Percentiles rank a stretch among this genome's conserved stretches.
phyloP scores from a whole-genome alignment of 257 asterid genomes.

The Plantago ovata region DNA sequence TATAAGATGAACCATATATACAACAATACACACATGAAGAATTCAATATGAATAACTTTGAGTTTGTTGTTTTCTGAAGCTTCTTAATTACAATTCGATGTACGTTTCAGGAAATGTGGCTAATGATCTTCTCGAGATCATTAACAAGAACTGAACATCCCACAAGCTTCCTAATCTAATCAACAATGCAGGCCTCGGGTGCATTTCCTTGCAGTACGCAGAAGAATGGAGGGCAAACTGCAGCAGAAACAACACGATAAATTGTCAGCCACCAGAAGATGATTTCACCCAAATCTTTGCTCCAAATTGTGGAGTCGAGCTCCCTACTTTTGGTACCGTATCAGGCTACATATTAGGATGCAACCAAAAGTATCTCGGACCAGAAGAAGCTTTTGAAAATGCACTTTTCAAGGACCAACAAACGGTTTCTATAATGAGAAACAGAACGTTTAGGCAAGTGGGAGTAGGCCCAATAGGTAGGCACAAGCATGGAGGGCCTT shows the following conservation, averaged over 20 bases:
- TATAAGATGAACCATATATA: background rate
- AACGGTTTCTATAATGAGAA: slow-evolving; percentile 36
- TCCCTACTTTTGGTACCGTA: slow-evolving; percentile 72
- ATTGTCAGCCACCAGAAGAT: slow-evolving; percentile 54
- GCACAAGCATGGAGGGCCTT: slow-evolving; percentile 66
- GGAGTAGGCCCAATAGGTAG: slow-evolving; percentile 59
- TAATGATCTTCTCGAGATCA: slow-evolving; percentile 53
- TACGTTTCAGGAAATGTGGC: slow-evolving; percentile 58
- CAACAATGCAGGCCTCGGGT: slow-evolving; percentile 59
- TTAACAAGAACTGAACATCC: slow-evolving; percentile 67
- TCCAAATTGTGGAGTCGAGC: slow-evolving; percentile 82
- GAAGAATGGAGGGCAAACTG: slow-evolving; percentile 56
- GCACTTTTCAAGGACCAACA: slow-evolving; percentile 39
- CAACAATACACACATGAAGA: background rate
- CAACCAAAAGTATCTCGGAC: slow-evolving; percentile 43
- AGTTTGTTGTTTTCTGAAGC: background rate
- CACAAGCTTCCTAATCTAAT: slow-evolving; percentile 53
- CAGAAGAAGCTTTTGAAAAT: slow-evolving; percentile 52
- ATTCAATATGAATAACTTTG: background rate
- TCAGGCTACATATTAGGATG: slow-evolving; percentile 55
- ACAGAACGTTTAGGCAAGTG: slow-evolving; percentile 42
- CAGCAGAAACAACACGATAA: slow-evolving; percentile 44
- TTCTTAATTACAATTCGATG: slow-evolving; percentile 18
- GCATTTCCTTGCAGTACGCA: slow-evolving; percentile 71
- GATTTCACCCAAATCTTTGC: slow-evolving; percentile 77